Conservation (phyloP, 345 rosid genomes). For the Balakata baccata region DNA sequence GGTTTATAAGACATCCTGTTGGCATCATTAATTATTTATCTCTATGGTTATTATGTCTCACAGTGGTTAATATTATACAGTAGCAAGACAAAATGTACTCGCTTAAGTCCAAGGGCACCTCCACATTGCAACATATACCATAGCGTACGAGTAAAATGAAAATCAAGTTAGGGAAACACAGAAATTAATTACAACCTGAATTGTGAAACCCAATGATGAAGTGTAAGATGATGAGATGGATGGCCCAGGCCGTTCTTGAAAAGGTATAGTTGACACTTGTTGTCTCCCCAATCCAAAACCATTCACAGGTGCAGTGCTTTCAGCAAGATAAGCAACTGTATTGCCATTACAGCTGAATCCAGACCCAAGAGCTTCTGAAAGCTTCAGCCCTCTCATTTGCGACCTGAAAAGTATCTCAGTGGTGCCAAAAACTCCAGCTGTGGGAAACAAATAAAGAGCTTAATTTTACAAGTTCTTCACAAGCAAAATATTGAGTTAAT, state of each 20-base stretch:
- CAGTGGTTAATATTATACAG: background rate
- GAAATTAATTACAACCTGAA: constrained; percentile 31
- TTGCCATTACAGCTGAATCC: constrained; percentile 49
- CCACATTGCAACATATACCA: too few relatives aligned
- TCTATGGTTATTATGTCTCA: background rate
- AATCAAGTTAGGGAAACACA: background rate
- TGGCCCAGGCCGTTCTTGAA: constrained; percentile 41
- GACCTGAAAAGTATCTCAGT: constrained; percentile 42
- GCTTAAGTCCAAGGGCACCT: background rate
- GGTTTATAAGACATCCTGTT: too few relatives aligned
- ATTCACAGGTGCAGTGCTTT: constrained; percentile 40
- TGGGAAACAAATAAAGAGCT: background rate
- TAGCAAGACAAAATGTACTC: background rate
- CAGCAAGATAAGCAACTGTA: constrained; percentile 38
- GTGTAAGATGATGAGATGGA: constrained; percentile 40
- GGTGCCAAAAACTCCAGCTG: constrained; percentile 49
- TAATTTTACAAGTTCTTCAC: background rate
- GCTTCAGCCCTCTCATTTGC: constrained; percentile 39
- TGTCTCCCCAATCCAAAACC: constrained; percentile 32
- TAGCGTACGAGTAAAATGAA: too few relatives aligned
- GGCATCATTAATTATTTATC: too few relatives aligned
- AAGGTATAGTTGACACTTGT: constrained; percentile 29
- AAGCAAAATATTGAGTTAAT: background rate
- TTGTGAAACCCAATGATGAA: constrained; percentile 42
- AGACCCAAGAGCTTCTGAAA: constrained; percentile 38